Percentiles rank a stretch among this genome's conserved stretches.
These are phyloP conservation scores for Microsporum canis DNA, from an alignment of 2,329 filamentous ascomycete species.

Conservation along the genomic window DNA sequence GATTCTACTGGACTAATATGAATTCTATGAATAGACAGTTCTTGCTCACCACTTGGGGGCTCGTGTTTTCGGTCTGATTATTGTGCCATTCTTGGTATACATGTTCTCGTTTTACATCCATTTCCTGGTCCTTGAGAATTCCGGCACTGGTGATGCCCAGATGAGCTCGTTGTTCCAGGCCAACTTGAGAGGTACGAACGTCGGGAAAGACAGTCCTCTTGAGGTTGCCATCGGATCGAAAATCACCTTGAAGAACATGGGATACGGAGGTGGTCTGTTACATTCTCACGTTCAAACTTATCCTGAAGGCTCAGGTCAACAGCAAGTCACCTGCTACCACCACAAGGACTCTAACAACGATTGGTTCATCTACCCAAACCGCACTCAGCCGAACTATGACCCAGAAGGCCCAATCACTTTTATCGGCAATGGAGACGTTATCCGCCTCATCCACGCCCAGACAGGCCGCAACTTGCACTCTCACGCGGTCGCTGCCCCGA, in stretches of 20 bases:
- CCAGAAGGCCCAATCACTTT: conserved; percentile 59
- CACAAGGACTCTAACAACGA: conserved; percentile 99
- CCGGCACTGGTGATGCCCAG: conserved; percentile 93
- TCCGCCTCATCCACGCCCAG: conserved; percentile 86
- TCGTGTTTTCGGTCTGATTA: conserved; percentile 74
- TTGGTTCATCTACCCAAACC: conserved; percentile 97
- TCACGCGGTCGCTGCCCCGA: conserved; percentile 74
- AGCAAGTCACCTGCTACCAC: conserved; percentile 98
- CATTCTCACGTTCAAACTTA: conserved; percentile 96
- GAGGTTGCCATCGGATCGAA: conserved; percentile 83
- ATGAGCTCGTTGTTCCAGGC: conserved; percentile 99
- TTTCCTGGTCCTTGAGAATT: conserved; percentile 86
- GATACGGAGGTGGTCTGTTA: conserved; percentile 89
- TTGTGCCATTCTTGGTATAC: conserved; percentile 83
- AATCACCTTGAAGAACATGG: conserved; percentile 97
- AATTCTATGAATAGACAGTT: conserved; percentile 17
- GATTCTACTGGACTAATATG: neutral
- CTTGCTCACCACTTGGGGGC: conserved; percentile 69
- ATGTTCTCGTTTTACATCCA: conserved; percentile 91
- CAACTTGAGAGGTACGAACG: conserved; percentile 84
- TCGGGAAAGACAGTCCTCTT: conserved; percentile 86
- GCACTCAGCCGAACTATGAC: conserved; percentile 61
- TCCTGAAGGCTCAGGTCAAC: conserved; percentile 83
- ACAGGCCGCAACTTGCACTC: conserved; percentile 97
- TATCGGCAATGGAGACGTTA: conserved; percentile 62